These are phyloP conservation scores for Boletus reticulatus DNA, from an alignment of 768 basidiomycete species.

Conservation along the genomic window DNA sequence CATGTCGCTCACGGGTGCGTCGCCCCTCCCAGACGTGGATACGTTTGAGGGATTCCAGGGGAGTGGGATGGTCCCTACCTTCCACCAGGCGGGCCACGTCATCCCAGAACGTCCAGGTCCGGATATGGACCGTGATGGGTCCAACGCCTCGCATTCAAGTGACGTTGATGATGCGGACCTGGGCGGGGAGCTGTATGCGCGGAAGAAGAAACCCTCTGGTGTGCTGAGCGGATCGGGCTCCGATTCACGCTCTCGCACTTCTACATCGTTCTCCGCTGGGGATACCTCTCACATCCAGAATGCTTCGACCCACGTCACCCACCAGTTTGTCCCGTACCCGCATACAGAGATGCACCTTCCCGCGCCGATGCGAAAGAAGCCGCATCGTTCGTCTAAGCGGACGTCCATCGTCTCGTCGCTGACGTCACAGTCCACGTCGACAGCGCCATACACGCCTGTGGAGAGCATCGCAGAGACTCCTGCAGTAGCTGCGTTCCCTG, in stretches of 20 bases:
- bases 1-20: conserved; percentile 34
- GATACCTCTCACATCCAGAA: conserved; percentile 22
- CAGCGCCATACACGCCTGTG: conserved; percentile 36
- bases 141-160: conserved; percentile 17
- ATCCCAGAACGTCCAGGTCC: conserved; percentile 5
- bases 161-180: conserved; percentile 57
- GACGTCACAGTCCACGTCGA: conserved; percentile 48
- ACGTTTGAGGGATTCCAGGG: conserved; percentile 71
- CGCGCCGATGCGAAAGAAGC: conserved; percentile 12
- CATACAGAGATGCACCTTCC: conserved; percentile 29
- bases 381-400: conserved; percentile 27
- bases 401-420: conserved; percentile 38
- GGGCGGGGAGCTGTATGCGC: conserved; percentile 53
- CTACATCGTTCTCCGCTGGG: conserved; percentile 42
- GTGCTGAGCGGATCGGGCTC: conserved; percentile 43
- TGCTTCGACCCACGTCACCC: conserved; percentile 21
- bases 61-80: conserved; percentile 35
- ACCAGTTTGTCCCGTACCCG: conserved; percentile 27
- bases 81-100: background rate
- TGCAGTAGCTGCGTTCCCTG: conserved; percentile 21
- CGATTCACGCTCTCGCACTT: conserved; percentile 61
- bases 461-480: conserved; percentile 33
- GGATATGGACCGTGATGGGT: background rate
- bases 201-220: conserved; percentile 31
- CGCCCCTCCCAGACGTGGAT: conserved; percentile 21